Conservation (phyloP, 441 rosid genomes). For the Brassica balearica region DNA sequence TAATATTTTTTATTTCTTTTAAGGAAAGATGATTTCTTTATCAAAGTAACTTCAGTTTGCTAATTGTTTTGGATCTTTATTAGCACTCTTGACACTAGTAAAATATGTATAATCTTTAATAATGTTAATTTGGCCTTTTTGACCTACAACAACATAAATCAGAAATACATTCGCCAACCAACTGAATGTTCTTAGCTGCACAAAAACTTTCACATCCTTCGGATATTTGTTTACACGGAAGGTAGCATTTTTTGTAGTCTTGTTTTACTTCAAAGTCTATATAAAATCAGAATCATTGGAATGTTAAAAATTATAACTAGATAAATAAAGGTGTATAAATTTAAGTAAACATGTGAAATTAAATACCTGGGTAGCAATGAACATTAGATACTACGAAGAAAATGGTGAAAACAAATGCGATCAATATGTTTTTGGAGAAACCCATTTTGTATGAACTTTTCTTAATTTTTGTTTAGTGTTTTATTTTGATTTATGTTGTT, state of each 20-base stretch:
- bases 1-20: no score
- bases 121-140: background rate
- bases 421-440: no score
- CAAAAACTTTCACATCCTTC: background rate
- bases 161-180: background rate
- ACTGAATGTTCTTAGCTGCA: background rate
- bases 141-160: background rate
- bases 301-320: no score
- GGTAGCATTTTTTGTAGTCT: no score
- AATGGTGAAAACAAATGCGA: background rate
- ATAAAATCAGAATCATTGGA: background rate
- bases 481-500: no score
- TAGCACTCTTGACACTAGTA: background rate
- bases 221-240: no score
- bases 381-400: background rate
- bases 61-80: no score
- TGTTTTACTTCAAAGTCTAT: background rate
- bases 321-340: background rate
- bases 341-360: background rate
- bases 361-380: background rate
- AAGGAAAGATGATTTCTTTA: no score
- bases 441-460: no score
- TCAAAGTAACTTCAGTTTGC: no score
- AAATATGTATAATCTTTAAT: no score
- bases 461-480: no score